Percentiles rank a stretch among this genome's conserved stretches.
Evolutionary conservation across 2,329 filamentous ascomycete species (phyloP).

Genomic region (Pseudogymnoascus verrucosus): DNA sequence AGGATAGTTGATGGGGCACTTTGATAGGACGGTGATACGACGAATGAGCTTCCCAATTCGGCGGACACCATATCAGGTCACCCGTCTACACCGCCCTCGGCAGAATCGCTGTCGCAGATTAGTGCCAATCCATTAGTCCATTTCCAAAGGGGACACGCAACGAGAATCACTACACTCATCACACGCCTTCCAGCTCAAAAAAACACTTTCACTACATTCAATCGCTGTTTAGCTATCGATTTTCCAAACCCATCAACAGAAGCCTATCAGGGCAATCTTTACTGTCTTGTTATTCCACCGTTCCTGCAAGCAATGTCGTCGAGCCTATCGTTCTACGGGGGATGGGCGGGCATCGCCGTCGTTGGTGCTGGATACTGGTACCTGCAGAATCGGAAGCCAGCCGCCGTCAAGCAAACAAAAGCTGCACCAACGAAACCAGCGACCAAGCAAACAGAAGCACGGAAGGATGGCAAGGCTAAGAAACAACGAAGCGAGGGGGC

Average conservation of each 20-base stretch:
- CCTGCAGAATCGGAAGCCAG: constrained; percentile 12
- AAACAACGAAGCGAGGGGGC: constrained; percentile 20
- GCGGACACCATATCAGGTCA: background rate
- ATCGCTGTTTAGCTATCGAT: background rate
- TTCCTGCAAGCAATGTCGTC: background rate
- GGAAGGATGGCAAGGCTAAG: constrained; percentile 23
- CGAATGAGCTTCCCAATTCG: background rate
- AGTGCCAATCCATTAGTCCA: background rate
- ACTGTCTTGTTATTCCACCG: constrained; percentile 1
- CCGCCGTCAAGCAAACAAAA: constrained; percentile 9
- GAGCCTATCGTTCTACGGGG: constrained; percentile 26
- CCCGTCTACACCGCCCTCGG: background rate
- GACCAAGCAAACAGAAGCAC: constrained; percentile 18
- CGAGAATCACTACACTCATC: background rate
- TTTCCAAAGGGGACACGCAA: constrained; percentile 7
- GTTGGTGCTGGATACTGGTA: constrained; percentile 25
- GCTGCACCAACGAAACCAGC: constrained; percentile 15
- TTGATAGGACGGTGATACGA: background rate
- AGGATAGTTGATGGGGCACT: background rate
- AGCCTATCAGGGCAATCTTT: constrained; percentile 2
- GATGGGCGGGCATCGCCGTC: constrained; percentile 29
- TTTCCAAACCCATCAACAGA: background rate
- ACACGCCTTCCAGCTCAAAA: background rate
- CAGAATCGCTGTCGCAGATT: constrained; percentile 1
- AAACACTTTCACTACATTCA: background rate